Conservation (phyloP, 768 basidiomycete species). For the Lactarius akahatsu region DNA sequence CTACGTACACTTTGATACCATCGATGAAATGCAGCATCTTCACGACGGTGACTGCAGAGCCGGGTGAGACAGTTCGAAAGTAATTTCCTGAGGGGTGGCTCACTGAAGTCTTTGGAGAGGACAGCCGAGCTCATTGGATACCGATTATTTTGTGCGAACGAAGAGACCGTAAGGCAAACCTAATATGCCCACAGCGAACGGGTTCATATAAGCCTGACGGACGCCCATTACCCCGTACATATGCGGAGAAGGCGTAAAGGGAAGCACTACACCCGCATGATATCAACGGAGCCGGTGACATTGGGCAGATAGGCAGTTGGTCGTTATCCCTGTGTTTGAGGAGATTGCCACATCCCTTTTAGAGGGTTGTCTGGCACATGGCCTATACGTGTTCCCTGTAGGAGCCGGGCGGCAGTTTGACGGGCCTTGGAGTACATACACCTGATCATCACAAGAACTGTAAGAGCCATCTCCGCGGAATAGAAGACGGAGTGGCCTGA, state of each 20-base stretch:
- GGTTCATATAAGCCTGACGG: not conserved
- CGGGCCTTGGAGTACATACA: not conserved
- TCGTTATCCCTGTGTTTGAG: not conserved
- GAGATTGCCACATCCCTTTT: not conserved
- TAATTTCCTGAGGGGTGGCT: not conserved
- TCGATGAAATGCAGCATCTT: slow-evolving; percentile 20
- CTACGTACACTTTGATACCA: slow-evolving; percentile 18
- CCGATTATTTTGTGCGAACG: not conserved
- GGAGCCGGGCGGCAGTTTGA: not conserved
- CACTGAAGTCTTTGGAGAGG: slow-evolving; percentile 6
- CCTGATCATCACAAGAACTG: not conserved
- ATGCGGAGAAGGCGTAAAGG: not conserved
- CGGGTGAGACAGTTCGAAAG: not conserved
- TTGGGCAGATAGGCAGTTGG: not conserved
- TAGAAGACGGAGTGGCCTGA: not conserved
- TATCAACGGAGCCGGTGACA: not conserved
- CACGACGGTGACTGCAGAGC: slow-evolving; percentile 15
- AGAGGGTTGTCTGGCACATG: not conserved
- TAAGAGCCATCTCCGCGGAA: not conserved
- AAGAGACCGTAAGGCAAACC: not conserved
- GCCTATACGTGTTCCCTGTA: not conserved
- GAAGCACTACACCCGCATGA: not conserved
- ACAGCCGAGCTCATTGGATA: not conserved
- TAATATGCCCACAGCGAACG: not conserved
- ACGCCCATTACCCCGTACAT: not conserved